A percentile compares a stretch with the other conserved stretches of the same genome.
phyloP scores from a whole-genome alignment of 2,329 filamentous ascomycete species.

The Paracamarosporium sp. region DNA sequence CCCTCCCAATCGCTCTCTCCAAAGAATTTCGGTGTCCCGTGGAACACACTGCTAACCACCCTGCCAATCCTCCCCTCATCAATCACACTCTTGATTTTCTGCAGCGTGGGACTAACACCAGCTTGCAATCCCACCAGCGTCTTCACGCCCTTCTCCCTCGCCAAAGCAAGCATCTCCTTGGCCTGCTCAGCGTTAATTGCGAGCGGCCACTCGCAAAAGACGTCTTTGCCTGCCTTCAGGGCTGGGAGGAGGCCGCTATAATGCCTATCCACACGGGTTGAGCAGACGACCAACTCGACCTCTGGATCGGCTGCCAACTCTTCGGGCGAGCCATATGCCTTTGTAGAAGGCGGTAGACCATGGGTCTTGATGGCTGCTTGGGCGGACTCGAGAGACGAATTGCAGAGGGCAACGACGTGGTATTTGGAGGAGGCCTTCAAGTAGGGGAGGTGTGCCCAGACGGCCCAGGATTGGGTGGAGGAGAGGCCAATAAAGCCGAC shows the following conservation, averaged over 20 bases:
- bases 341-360: slow-evolving; percentile 44
- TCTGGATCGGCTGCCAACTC: slow-evolving; percentile 52
- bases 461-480: slow-evolving; percentile 19
- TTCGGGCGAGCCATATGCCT: slow-evolving; percentile 52
- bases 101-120: slow-evolving; percentile 42
- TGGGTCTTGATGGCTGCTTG: slow-evolving; percentile 50
- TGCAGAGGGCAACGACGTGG: slow-evolving; percentile 56
- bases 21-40: slow-evolving; percentile 17
- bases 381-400: slow-evolving; percentile 51
- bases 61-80: slow-evolving; percentile 50
- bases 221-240: slow-evolving; percentile 56
- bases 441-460: slow-evolving; percentile 46
- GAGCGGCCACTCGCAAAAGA: slow-evolving; percentile 58
- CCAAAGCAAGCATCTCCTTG: slow-evolving; percentile 49
- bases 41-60: slow-evolving; percentile 43
- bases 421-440: slow-evolving; percentile 44
- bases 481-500: slow-evolving; percentile 37
- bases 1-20: slow-evolving; percentile 15
- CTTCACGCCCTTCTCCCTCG: slow-evolving; percentile 45
- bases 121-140: slow-evolving; percentile 57
- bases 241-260: slow-evolving; percentile 48
- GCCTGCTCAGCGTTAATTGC: slow-evolving; percentile 47
- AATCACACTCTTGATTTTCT: slow-evolving; percentile 50
- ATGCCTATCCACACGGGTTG: slow-evolving; percentile 50
- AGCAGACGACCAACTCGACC: slow-evolving; percentile 55